Evolutionary conservation across 257 asterid genomes (phyloP).

Genomic region (Anisodus tanguticus): DNA sequence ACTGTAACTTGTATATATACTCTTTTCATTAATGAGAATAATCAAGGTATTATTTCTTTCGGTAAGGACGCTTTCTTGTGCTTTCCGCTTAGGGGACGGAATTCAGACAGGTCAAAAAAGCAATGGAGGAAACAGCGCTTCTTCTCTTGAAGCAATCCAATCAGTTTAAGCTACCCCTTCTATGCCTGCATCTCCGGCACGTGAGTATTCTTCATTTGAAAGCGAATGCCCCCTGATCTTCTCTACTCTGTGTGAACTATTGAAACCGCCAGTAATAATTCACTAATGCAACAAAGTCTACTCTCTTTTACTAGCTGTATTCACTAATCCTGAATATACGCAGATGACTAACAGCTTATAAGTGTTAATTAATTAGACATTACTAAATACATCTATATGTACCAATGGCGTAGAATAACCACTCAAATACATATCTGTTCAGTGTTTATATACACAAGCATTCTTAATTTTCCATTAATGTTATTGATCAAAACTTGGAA

Average conservation of each 20-base stretch:
- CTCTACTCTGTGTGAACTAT: constrained; percentile 21
- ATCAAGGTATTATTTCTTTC: too few relatives aligned
- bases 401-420: background rate
- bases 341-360: background rate
- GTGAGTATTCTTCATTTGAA: constrained; percentile 30
- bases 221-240: constrained; percentile 24
- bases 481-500: background rate
- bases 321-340: background rate
- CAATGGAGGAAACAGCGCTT: constrained; percentile 29
- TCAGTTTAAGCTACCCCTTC: constrained; percentile 1
- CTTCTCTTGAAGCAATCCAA: constrained; percentile 27
- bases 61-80: background rate
- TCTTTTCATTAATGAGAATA: too few relatives aligned
- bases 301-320: constrained; percentile 20
- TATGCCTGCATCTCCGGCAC: background rate
- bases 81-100: constrained; percentile 20
- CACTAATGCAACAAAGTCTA: constrained; percentile 24
- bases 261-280: background rate
- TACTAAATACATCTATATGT: background rate
- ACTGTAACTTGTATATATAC: too few relatives aligned
- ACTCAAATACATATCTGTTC: background rate
- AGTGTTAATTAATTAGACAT: background rate
- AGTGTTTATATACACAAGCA: background rate
- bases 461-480: background rate
- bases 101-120: background rate